Evolutionary conservation across 768 basidiomycete genomes (phyloP).

Genomic region (Leccinum boreale): DNA sequence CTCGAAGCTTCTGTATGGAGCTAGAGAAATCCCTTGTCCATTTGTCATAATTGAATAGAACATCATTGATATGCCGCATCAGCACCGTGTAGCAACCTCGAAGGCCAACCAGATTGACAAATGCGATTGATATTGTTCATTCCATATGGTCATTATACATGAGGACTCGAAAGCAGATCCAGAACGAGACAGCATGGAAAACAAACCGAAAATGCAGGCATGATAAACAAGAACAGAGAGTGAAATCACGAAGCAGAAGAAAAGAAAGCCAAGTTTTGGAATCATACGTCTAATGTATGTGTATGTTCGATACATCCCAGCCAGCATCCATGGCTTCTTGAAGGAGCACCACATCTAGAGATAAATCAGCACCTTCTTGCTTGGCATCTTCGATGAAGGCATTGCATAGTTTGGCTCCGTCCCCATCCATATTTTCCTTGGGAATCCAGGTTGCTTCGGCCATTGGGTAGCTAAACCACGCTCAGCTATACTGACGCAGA

Average conservation of each 20-base stretch:
- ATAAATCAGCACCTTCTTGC: constrained; percentile 18
- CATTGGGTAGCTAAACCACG: constrained; percentile 23
- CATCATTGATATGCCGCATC: too few species aligned
- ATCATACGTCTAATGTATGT: neutral
- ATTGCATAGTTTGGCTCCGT: constrained; percentile 12
- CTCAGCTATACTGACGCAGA: neutral
- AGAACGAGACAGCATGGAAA: neutral
- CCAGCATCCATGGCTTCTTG: constrained; percentile 23
- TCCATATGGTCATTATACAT: neutral
- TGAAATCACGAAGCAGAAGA: too few species aligned
- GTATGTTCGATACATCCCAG: neutral
- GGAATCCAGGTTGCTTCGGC: constrained; percentile 30
- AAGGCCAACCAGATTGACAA: neutral
- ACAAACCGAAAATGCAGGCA: neutral
- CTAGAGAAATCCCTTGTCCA: too few species aligned
- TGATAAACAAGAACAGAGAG: too few species aligned
- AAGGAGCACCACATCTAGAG: constrained; percentile 16
- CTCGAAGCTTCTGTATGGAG: too few species aligned
- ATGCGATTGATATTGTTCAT: neutral
- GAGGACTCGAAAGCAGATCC: neutral
- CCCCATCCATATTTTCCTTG: constrained; percentile 24
- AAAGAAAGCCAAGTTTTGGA: neutral
- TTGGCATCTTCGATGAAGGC: constrained; percentile 17
- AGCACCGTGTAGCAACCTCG: too few species aligned
- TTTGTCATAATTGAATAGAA: too few species aligned